phyloP scores from a whole-genome alignment of 805 yeast genomes.

The Millerago galiae region DNA sequence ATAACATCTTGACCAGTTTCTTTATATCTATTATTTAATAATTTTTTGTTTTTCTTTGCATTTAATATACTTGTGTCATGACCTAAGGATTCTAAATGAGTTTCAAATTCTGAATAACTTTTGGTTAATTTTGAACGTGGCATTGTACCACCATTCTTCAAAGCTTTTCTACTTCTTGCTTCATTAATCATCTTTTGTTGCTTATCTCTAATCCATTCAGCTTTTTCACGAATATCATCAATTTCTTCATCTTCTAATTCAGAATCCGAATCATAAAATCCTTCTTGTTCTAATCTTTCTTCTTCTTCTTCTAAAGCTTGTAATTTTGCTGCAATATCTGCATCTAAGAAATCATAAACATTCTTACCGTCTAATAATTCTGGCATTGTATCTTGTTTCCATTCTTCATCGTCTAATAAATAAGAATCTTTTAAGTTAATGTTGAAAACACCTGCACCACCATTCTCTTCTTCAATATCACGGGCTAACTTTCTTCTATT shows the following conservation, averaged over 20 bases:
- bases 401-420: slow-evolving; percentile 87
- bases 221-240: slow-evolving; percentile 74
- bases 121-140: slow-evolving; percentile 85
- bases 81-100: slow-evolving; percentile 84
- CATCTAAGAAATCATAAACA: slow-evolving; percentile 95
- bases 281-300: slow-evolving; percentile 87
- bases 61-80: slow-evolving; percentile 71
- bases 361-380: slow-evolving; percentile 94
- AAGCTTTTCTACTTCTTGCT: slow-evolving; percentile 77
- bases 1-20: slow-evolving; percentile 67
- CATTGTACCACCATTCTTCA: slow-evolving; percentile 81
- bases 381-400: slow-evolving; percentile 98
- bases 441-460: slow-evolving; percentile 98
- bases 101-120: slow-evolving; percentile 72
- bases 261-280: slow-evolving; percentile 88
- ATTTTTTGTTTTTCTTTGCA: slow-evolving; percentile 39
- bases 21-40: slow-evolving; percentile 33
- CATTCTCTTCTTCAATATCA: slow-evolving; percentile 89
- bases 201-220: slow-evolving; percentile 91
- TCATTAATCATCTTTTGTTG: slow-evolving; percentile 91
- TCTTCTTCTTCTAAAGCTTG: slow-evolving; percentile 97
- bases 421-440: slow-evolving; percentile 90
- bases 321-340: slow-evolving; percentile 88
- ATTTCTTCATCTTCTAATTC: slow-evolving; percentile 61
- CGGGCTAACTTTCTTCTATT: slow-evolving; percentile 74